Evolutionary conservation across 257 asterid species (phyloP).

Genomic region (Mitragyna speciosa): DNA sequence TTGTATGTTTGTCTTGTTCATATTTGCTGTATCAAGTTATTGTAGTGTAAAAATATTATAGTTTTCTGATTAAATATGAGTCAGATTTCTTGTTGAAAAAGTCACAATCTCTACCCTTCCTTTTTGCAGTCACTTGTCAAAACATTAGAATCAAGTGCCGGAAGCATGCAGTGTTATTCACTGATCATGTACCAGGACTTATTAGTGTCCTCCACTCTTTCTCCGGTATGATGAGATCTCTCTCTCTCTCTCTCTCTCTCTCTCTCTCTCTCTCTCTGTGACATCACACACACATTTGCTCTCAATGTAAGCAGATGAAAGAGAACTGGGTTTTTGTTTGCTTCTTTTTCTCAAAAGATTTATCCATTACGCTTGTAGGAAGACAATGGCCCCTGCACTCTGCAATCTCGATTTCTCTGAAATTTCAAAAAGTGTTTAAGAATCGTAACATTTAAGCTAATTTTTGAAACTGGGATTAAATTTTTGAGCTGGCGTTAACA

Average conservation of each 20-base stretch:
- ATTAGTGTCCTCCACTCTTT: slow-evolving; percentile 82
- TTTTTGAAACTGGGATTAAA: background rate
- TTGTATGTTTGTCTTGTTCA: background rate
- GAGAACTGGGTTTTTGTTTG: background rate
- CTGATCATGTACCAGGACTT: slow-evolving; percentile 92
- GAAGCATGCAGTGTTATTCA: slow-evolving; percentile 63
- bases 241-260: slow-evolving; percentile 15
- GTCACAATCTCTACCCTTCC: slow-evolving; percentile 2
- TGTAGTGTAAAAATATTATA: too few species aligned
- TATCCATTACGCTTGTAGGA: background rate
- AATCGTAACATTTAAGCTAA: background rate
- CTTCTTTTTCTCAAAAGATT: slow-evolving; percentile 12
- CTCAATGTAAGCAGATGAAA: background rate
- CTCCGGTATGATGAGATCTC: slow-evolving; percentile 71
- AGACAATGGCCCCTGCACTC: background rate
- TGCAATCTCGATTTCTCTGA: background rate
- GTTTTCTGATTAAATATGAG: background rate
- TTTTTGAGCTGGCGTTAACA: background rate
- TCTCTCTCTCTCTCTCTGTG: background rate
- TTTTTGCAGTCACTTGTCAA: slow-evolving; percentile 78
- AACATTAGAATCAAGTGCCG: slow-evolving; percentile 73
- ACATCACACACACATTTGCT: background rate
- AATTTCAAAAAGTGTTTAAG: background rate
- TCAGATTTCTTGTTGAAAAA: background rate
- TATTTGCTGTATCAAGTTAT: background rate